phyloP scores from a whole-genome alignment of 1,284 basidiomycete species.

The Fomitopsis pinicola region DNA sequence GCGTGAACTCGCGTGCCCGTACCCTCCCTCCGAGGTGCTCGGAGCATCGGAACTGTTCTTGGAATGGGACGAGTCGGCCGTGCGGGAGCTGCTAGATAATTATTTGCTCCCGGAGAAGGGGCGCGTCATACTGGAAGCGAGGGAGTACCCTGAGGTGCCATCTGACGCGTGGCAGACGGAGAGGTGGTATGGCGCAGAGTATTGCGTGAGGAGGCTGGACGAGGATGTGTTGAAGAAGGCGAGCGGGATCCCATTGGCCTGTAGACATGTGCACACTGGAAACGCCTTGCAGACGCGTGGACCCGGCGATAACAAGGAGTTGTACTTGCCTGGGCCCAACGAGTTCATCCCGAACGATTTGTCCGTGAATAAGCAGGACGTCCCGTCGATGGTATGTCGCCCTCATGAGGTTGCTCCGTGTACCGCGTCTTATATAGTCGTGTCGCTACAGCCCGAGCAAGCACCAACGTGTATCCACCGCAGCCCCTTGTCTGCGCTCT shows the following conservation, averaged over 20 bases:
- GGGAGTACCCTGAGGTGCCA: conserved; percentile 30
- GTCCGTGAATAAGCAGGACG: conserved; percentile 47
- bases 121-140: conserved; percentile 42
- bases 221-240: conserved; percentile 41
- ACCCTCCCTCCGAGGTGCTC: conserved; percentile 19
- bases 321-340: conserved; percentile 35
- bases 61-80: conserved; percentile 20
- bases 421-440: neutral
- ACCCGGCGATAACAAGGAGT: conserved; percentile 13
- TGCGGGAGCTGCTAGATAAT: conserved; percentile 13
- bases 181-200: conserved; percentile 54
- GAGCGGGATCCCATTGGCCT: neutral
- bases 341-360: conserved; percentile 54
- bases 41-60: conserved; percentile 14
- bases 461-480: conserved; percentile 17
- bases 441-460: conserved; percentile 14
- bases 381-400: conserved; percentile 26
- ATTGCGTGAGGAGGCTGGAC: conserved; percentile 37
- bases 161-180: conserved; percentile 38
- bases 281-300: conserved; percentile 33
- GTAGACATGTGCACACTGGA: conserved; percentile 14
- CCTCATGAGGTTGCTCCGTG: neutral
- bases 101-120: conserved; percentile 33
- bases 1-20: conserved; percentile 15
- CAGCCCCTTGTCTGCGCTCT: conserved; percentile 16